phyloP scores from a whole-genome alignment of 352 stramenopile species.

The Pythium aquatile region DNA sequence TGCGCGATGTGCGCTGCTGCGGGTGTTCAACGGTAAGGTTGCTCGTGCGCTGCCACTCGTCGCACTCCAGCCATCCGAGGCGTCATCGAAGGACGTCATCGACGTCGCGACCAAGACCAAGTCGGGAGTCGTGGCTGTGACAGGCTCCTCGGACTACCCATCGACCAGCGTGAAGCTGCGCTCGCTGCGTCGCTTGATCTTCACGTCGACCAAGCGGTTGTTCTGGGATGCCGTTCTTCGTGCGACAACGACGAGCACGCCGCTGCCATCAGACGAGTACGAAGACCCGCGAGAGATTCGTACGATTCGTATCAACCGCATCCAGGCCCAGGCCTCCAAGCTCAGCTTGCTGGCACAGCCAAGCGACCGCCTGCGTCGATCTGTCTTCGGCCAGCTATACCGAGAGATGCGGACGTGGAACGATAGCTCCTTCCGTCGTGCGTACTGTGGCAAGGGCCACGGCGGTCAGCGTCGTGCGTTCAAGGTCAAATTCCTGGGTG shows the following conservation, averaged over 20 bases:
- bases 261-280: constrained; percentile 98
- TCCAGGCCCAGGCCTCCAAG: constrained; percentile 89
- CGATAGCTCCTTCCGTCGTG: constrained; percentile 92
- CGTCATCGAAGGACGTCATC: constrained; percentile 38
- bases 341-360: constrained; percentile 87
- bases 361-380: constrained; percentile 85
- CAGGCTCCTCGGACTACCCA: constrained; percentile 44
- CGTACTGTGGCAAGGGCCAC: constrained; percentile 97
- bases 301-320: constrained; percentile 97
- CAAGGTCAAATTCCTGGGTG: constrained; percentile 99
- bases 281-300: constrained; percentile 97
- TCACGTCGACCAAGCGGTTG: constrained; percentile 91
- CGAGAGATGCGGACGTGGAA: constrained; percentile 95
- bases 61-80: constrained; percentile 63
- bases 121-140: constrained; percentile 4
- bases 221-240: constrained; percentile 94
- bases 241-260: constrained; percentile 95
- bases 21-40: constrained; percentile 92
- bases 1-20: constrained; percentile 89
- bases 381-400: constrained; percentile 98
- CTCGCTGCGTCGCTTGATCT: constrained; percentile 73
- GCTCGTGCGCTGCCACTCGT: constrained; percentile 81
- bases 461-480: constrained; percentile 97
- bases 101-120: constrained; percentile 36
- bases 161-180: constrained; percentile 79